Base-by-base conservation (phyloP, 495 filamentous ascomycete genomes). In the Pseudomonodictys pantanalensis region DNA sequence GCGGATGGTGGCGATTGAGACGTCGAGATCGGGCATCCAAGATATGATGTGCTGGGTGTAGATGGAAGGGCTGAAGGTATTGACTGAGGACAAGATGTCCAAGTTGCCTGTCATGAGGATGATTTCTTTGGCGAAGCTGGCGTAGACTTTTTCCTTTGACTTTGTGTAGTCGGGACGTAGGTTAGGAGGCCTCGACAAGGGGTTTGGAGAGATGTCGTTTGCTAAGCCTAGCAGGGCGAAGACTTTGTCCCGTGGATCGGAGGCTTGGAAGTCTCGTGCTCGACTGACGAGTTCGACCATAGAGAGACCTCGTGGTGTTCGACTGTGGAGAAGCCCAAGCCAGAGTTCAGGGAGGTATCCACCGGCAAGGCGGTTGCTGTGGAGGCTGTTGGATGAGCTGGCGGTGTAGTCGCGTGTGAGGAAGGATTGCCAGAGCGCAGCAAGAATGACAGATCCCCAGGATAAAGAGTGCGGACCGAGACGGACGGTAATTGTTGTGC, bases 181-280 rank as follows among this genome's bases (percentile, higher is more conserved):
- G 20, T 23, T 28, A 4, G 4, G 44, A 24, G 30, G 26, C 18
- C 30, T n/a, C n/a, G n/a, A n/a, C n/a, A n/a, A n/a, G n/a, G 28
- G 8, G n/a, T 3, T 1, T 23, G 9, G 41, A 26, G 15, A 4
- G 10, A 52, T 23, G 24, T 52, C 49, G 23, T 55, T 55, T 55
- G 52, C 52, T 3, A 55, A 10, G 32, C 52, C 52, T n/a, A 44
- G 52, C 11, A 43, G 23, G 2, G 33, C 41, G 25, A 55, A 55
- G 25, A 55, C 38, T 30, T 55, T 55, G 25, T 55, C 41, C 17
- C 52, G 10, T 23, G 38, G 41, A 25, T 55, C 41, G 1, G 38
- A 41, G 17, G 52, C 52, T 11, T 39, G 33, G 24, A 52, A 52
- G 30, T 39, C 49, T n/a, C 30, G 15, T 10, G 10, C 49, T 35